Conservation (phyloP, 164 flowering plant genomes). For the Taxillus chinensis region DNA sequence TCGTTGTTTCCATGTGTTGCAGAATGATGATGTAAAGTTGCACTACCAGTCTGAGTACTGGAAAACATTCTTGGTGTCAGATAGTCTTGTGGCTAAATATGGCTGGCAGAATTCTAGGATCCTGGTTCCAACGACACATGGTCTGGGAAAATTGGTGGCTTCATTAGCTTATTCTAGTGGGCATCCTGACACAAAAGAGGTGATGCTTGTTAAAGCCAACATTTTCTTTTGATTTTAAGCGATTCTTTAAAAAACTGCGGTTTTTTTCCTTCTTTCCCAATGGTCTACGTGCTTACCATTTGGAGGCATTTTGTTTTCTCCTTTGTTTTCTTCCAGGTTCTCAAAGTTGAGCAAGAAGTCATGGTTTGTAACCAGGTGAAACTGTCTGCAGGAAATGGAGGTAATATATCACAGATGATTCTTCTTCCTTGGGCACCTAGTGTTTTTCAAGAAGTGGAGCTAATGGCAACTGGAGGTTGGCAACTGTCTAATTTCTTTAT, state of each 20-base stretch:
- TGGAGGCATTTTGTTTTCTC: background rate
- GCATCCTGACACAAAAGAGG: conserved; percentile 42
- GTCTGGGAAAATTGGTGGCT: conserved; percentile 67
- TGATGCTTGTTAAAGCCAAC: conserved; percentile 10
- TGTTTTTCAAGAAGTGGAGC: conserved; percentile 64
- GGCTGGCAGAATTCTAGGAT: conserved; percentile 45
- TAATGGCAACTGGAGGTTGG: conserved; percentile 75
- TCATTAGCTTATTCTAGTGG: conserved; percentile 47
- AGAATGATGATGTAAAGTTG: conserved; percentile 61
- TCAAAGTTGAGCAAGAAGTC: conserved; percentile 69
- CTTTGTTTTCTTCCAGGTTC: background rate
- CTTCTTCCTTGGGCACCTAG: conserved; percentile 85
- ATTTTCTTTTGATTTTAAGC: conserved; percentile 1
- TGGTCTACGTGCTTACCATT: background rate
- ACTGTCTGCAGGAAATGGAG: conserved; percentile 24
- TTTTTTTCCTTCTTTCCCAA: background rate
- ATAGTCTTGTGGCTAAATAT: conserved; percentile 24
- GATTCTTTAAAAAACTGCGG: background rate
- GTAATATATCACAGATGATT: conserved; percentile 23
- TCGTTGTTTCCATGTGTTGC: conserved; percentile 15
- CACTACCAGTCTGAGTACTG: conserved; percentile 42
- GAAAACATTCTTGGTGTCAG: conserved; percentile 33
- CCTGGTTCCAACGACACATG: conserved; percentile 48
- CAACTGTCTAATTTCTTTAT: conserved; percentile 4
- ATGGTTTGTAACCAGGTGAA: conserved; percentile 65